These are phyloP conservation scores for Magnusiomyces magnusii DNA, from an alignment of 1,139 yeast species.

Conservation along the genomic window DNA sequence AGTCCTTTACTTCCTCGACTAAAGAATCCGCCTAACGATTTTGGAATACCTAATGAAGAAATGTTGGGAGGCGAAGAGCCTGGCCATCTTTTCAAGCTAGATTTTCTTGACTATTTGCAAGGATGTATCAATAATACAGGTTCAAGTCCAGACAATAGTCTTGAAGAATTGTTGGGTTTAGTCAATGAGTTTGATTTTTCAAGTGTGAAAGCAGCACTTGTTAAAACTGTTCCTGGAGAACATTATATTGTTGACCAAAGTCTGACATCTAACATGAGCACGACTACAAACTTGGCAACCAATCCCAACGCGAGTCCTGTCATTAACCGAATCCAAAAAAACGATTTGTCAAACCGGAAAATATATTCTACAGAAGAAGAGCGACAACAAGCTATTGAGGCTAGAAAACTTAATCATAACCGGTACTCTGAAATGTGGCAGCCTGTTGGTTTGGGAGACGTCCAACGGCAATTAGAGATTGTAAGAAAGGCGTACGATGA, in stretches of 20 bases:
- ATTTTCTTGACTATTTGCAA: not conserved
- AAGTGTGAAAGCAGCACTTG: not conserved
- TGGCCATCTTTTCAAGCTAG: constrained; percentile 1
- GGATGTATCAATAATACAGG: not conserved
- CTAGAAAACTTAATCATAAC: not conserved
- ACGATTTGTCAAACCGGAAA: not conserved
- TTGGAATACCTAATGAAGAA: not conserved
- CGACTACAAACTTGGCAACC: too few relatives aligned
- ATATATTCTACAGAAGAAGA: not conserved
- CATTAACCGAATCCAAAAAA: not conserved
- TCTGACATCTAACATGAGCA: not conserved
- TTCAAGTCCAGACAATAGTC: not conserved
- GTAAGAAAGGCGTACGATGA: not conserved
- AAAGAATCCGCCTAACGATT: not conserved
- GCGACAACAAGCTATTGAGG: not conserved
- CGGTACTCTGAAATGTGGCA: not conserved
- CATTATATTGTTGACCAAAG: constrained; percentile 1
- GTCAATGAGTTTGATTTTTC: not conserved
- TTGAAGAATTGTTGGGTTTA: not conserved
- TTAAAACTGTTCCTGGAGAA: not conserved
- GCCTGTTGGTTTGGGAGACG: not conserved
- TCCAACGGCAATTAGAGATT: not conserved
- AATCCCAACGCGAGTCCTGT: not conserved
- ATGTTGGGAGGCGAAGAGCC: not conserved
- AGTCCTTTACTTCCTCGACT: constrained; percentile 1